Base-by-base conservation (phyloP, 371 early-diverging fungal genomes). In the Basidiobolus meristosporus region DNA sequence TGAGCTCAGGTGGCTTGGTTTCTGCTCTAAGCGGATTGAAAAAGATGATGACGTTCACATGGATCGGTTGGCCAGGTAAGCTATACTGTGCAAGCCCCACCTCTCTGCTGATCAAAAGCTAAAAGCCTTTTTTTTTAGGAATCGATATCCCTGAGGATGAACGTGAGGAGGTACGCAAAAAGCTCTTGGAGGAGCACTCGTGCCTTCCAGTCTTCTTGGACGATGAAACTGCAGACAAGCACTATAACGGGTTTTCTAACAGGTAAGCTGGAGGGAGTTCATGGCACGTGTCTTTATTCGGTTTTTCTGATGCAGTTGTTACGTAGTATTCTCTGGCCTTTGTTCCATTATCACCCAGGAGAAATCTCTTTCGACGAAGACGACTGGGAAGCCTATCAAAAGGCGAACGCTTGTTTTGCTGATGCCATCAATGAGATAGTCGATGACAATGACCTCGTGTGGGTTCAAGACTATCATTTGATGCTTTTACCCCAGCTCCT, bases 401-500 rank as follows among this genome's bases (percentile, higher is more conserved):
- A 72, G 30, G 96, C 90, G 38, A 99, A 98, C 63, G 52, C 46
- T 36, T 65, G 73, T 20, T 98, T 99, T 66, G 88, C 92, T 23
- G 77, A 86, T 40, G 77, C 85, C 3, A 69, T 99, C 43, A 57
- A 64, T 7, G 70, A 76, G 21, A 66, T 78, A 39, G 70, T 83
- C 2, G 52, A 84, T 46, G 91, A 96, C 41, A 91, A 86, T 31
- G 98, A 97, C 60, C 60, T 98, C 31, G 79, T 99, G 30, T 98
- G 98, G 96, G 83, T 99, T n/a, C 99, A 99, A 42, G 99, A 99
- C 60, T 99, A 99, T 62, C 99, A 99, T 55, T 59, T 99, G 39
- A 92, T 99, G 92, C 63, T 98, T 31, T 65, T 99, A 28, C 98
- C 99, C n/a, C 59, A 64, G 12, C 62, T 98, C 68, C 54, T 99